Evolutionary conservation across 2,329 filamentous ascomycete species (phyloP).

Genomic region (Fusarium annulatum): DNA sequence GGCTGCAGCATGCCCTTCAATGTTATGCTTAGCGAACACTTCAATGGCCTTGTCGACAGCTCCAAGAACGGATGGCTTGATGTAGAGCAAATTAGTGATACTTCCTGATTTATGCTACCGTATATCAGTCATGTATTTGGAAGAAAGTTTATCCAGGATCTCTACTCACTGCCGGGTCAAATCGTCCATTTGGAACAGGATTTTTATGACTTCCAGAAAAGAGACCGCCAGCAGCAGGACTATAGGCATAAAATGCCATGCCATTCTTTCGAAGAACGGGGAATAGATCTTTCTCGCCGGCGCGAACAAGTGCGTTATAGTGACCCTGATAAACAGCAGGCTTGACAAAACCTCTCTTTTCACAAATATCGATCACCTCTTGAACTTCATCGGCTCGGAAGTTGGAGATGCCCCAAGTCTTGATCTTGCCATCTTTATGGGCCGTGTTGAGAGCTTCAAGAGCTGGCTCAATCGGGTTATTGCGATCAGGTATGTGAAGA

Average conservation of each 20-base stretch:
- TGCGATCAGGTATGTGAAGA: conserved; percentile 49
- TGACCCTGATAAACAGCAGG: conserved; percentile 61
- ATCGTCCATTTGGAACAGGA: conserved; percentile 30
- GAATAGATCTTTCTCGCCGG: conserved; percentile 56
- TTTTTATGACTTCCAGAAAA: conserved; percentile 43
- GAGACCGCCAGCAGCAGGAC: conserved; percentile 41
- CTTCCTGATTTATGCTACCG: conserved; percentile 29
- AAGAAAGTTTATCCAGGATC: accelerated
- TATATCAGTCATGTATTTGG: accelerated
- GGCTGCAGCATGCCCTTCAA: conserved; percentile 54
- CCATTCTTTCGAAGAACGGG: conserved; percentile 54
- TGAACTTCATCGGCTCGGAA: conserved; percentile 58
- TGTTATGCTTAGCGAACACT: conserved; percentile 48
- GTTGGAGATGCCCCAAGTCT: conserved; percentile 60
- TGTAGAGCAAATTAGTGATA: conserved; percentile 44
- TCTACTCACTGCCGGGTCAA: conserved; percentile 39
- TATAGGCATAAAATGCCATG: conserved; percentile 59
- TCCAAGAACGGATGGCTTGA: conserved; percentile 43
- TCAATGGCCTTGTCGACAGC: conserved; percentile 44
- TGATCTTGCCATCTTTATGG: conserved; percentile 55
- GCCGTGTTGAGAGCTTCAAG: conserved; percentile 56
- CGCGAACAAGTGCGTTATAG: conserved; percentile 58
- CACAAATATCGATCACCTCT: conserved; percentile 56
- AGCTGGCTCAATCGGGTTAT: conserved; percentile 55
- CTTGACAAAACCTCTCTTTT: conserved; percentile 53